These are phyloP conservation scores for Aeminium ludgeri DNA, from an alignment of 495 filamentous ascomycete genomes.

Conservation along the genomic window DNA sequence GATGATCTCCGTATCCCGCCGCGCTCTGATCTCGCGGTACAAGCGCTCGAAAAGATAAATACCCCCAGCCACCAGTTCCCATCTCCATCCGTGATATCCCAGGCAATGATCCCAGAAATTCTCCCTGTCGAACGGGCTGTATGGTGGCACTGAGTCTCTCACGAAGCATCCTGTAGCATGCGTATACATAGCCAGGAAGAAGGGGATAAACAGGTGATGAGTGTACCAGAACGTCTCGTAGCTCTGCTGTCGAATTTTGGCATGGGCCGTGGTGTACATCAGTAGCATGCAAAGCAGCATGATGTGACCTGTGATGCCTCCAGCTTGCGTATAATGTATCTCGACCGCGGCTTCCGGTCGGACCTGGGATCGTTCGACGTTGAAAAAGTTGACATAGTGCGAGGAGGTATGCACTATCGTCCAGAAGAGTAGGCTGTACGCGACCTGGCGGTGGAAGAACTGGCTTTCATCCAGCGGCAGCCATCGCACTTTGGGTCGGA, in stretches of 20 bases:
- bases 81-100: slow-evolving; percentile 93
- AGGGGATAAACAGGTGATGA: slow-evolving; percentile 93
- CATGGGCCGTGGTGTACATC: slow-evolving; percentile 93
- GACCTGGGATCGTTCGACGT: slow-evolving; percentile 74
- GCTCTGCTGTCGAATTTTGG: slow-evolving; percentile 85
- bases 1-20: slow-evolving; percentile 71
- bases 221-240: slow-evolving; percentile 99
- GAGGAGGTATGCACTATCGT: slow-evolving; percentile 56
- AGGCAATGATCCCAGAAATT: slow-evolving; percentile 86
- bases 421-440: slow-evolving; percentile 75
- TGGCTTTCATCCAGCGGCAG: slow-evolving; percentile 84
- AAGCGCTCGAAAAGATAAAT: slow-evolving; percentile 78
- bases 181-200: slow-evolving; percentile 83
- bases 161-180: slow-evolving; percentile 92
- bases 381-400: slow-evolving; percentile 98
- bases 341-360: slow-evolving; percentile 68
- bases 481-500: slow-evolving; percentile 77
- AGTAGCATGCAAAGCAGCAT: slow-evolving; percentile 98
- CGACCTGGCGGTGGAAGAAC: slow-evolving; percentile 94
- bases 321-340: slow-evolving; percentile 80
- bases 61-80: slow-evolving; percentile 78
- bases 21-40: slow-evolving; percentile 74
- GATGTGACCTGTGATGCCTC: slow-evolving; percentile 88
- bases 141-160: slow-evolving; percentile 35
- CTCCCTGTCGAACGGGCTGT: slow-evolving; percentile 67